Percentiles rank a stretch among this genome's conserved stretches.
These are phyloP conservation scores for Starmerella apis DNA, from an alignment of 805 yeast species.

Conservation along the genomic window DNA sequence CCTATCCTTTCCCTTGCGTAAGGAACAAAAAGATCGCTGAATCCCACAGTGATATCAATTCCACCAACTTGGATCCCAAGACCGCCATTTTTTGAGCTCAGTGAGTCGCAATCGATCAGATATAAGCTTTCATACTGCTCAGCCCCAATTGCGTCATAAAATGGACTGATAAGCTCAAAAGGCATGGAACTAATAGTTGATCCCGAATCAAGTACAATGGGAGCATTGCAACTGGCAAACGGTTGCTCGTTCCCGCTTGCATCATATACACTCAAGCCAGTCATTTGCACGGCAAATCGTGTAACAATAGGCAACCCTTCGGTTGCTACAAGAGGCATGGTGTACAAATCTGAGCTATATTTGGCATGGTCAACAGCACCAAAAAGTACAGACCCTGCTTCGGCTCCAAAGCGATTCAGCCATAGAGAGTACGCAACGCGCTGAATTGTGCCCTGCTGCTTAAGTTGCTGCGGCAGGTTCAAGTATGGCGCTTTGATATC, in stretches of 20 bases:
- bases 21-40: conserved; percentile 17
- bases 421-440: conserved; percentile 38
- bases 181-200: conserved; percentile 43
- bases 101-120: conserved; percentile 1
- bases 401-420: conserved; percentile 31
- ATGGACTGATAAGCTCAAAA: conserved; percentile 10
- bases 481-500: conserved; percentile 22
- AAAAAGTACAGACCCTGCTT: conserved; percentile 34
- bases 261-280: conserved; percentile 17
- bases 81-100: background rate
- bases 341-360: conserved; percentile 32
- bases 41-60: conserved; percentile 11
- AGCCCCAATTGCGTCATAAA: conserved; percentile 18
- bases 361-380: conserved; percentile 38
- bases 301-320: conserved; percentile 22
- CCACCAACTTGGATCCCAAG: conserved; percentile 19
- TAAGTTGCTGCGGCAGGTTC: conserved; percentile 32
- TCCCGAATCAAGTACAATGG: conserved; percentile 43
- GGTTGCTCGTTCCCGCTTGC: background rate
- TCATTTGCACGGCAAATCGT: conserved; percentile 22
- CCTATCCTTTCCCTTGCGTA: background rate
- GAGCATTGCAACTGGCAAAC: conserved; percentile 13
- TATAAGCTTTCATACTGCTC: conserved; percentile 9
- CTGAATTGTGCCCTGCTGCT: conserved; percentile 35
- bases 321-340: conserved; percentile 31